Evolutionary conservation across 129 eudicot species (phyloP), one percentile per base, ranked within the genome.

Genomic region (Flaveria trinervia): DNA sequence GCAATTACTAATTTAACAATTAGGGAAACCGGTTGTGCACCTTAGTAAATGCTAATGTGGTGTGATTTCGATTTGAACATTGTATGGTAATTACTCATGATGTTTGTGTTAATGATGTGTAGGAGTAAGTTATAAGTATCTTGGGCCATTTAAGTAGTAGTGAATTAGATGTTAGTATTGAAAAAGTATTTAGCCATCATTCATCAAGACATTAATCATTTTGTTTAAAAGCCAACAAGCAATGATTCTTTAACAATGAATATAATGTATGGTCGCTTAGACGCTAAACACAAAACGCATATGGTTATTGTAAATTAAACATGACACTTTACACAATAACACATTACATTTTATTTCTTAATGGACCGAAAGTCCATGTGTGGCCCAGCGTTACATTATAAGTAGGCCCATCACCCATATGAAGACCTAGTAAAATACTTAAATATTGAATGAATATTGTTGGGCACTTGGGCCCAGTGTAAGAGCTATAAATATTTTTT

Each of bases 151-250:
- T 49, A 45, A 65, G 73, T 77, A 65, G 80, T 76, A 73, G 80
- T 33, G 57, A 54, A 39, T 50, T 17, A 68, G 66, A 77, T 77
- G 54, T 68, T 68, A 44, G 17, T 67, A 68, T 68, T n/a, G 56
- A 68, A 68, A 65, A 12, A 71, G 55, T 77, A 68, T 43, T 41
- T 67, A 59, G 60, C 41, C 81, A 76, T 77, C 75, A 68, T 68
- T 68, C 75, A 4, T 36, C 7, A 36, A 36, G 41, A 36, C 41
- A 33, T 45, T 39, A 65, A 68, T 68, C 68, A 54, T 44, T 55
- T 26, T 22, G 45, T 9, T 41, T 54, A 52, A 54, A 77, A 54
- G 79, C 44, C 81, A 77, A 22, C 0, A 23, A 77, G 68, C 41
- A 54, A 77, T 77, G 56, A 54, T 68, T 68, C 3, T 41, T 43